phyloP scores from a whole-genome alignment of 2,329 filamentous ascomycete genomes.

The Ophiostoma ips region DNA sequence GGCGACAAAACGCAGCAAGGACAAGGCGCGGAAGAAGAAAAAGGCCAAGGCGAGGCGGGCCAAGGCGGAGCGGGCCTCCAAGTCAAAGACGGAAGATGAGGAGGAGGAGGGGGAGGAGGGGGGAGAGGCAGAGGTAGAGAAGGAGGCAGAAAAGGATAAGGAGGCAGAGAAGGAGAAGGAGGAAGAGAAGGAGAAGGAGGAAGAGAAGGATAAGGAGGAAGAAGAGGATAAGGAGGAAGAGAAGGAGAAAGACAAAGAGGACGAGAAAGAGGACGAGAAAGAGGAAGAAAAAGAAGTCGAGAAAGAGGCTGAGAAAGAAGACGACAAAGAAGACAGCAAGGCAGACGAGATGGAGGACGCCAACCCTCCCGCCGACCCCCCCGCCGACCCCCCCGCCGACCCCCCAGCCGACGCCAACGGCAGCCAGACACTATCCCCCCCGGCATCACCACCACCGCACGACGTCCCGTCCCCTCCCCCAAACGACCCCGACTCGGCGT shows the following conservation, averaged over 20 bases:
- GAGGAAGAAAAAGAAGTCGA: too few species aligned
- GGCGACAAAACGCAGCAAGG: too few species aligned
- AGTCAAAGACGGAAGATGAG: neutral
- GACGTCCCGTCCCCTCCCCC: neutral
- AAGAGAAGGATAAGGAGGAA: neutral
- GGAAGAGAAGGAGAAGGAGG: neutral
- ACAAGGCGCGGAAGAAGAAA: neutral
- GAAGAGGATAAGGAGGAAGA: neutral
- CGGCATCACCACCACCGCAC: neutral
- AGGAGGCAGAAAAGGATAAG: neutral
- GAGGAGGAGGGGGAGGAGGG: constrained; percentile 1
- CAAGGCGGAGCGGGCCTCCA: too few species aligned
- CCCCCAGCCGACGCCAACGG: too few species aligned
- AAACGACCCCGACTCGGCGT: too few species aligned
- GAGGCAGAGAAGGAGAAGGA: neutral
- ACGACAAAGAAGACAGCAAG: too few species aligned
- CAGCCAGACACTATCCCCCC: neutral
- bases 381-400: too few species aligned
- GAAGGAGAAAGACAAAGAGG: neutral
- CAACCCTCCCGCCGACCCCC: too few species aligned
- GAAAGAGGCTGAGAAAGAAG: too few species aligned
- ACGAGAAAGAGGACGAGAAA: too few species aligned
- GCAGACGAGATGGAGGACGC: too few species aligned
- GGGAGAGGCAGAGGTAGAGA: neutral
- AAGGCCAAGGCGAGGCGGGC: neutral